phyloP scores from a whole-genome alignment of 306 rosid genomes.

The Trifolium dubium region DNA sequence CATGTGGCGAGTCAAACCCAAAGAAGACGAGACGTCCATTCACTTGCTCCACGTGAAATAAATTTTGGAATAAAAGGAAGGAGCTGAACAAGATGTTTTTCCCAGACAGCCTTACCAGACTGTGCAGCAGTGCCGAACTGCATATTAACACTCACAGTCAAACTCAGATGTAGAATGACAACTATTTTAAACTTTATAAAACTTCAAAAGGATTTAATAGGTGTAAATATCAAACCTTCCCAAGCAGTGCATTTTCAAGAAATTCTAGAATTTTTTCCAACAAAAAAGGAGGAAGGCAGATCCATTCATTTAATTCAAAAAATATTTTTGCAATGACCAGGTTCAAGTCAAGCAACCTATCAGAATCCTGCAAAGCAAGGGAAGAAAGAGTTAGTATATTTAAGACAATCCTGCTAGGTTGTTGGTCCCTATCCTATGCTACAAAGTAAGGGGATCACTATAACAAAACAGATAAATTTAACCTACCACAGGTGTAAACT shows the following conservation, averaged over 20 bases:
- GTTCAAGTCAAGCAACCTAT: conserved; percentile 67
- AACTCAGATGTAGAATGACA: conserved; percentile 14
- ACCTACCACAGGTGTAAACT: conserved; percentile 11
- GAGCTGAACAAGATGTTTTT: conserved; percentile 65
- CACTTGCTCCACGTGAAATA: conserved; percentile 50
- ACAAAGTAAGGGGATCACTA: not conserved
- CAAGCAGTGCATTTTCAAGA: conserved; percentile 70
- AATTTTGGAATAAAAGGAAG: conserved; percentile 83
- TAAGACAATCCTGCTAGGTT: conserved; percentile 26
- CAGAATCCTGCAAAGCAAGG: conserved; percentile 63
- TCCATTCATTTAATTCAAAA: conserved; percentile 70
- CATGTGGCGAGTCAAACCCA: conserved; percentile 58
- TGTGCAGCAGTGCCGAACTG: conserved; percentile 54
- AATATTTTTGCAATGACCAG: conserved; percentile 64
- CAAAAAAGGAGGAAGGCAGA: conserved; percentile 53
- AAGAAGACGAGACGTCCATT: conserved; percentile 77
- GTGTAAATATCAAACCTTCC: conserved; percentile 65
- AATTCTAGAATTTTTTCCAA: conserved; percentile 71
- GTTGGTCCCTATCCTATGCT: not conserved
- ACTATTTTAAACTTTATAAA: conserved; percentile 30
- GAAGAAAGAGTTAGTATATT: conserved; percentile 25
- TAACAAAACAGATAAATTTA: conserved; percentile 9
- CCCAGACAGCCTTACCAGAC: conserved; percentile 62
- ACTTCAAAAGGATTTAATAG: conserved; percentile 19
- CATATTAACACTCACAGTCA: conserved; percentile 33